A percentile compares a stretch with the other conserved stretches of the same genome.
Conservation (phyloP, 2,329 filamentous ascomycete genomes). For the Thelonectria blattea region DNA sequence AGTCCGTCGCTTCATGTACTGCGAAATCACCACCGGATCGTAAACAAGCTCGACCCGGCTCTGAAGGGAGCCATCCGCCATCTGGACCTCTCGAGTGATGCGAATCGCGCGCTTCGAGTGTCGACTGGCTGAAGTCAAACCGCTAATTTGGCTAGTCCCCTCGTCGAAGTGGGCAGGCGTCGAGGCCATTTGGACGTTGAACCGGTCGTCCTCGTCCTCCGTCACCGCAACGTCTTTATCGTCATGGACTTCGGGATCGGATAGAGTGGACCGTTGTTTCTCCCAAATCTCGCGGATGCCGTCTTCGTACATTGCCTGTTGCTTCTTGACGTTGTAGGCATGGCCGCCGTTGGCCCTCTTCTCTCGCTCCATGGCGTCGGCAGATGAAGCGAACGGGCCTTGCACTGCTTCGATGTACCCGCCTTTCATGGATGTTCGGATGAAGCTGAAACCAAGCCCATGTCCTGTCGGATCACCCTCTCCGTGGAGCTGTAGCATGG, state of each 20-base stretch:
- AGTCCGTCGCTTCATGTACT: slow-evolving; percentile 82
- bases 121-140: slow-evolving; percentile 69
- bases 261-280: slow-evolving; percentile 79
- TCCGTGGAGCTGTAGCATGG: slow-evolving; percentile 94
- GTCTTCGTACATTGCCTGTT: slow-evolving; percentile 90
- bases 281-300: slow-evolving; percentile 94
- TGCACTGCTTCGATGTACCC: slow-evolving; percentile 85
- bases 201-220: slow-evolving; percentile 69
- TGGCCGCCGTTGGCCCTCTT: slow-evolving; percentile 91
- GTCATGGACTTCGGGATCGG: slow-evolving; percentile 72
- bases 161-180: slow-evolving; percentile 76
- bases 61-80: slow-evolving; percentile 58
- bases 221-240: slow-evolving; percentile 65
- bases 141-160: slow-evolving; percentile 78
- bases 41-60: slow-evolving; percentile 72
- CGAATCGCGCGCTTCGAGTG: slow-evolving; percentile 69
- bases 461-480: slow-evolving; percentile 94
- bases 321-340: slow-evolving; percentile 95
- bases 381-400: slow-evolving; percentile 69
- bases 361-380: slow-evolving; percentile 86
- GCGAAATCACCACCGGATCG: slow-evolving; percentile 85
- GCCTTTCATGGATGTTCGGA: slow-evolving; percentile 98
- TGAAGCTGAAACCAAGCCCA: slow-evolving; percentile 94
- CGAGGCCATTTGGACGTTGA: slow-evolving; percentile 74
- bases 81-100: slow-evolving; percentile 70